Evolutionary conservation across 495 filamentous ascomycete species (phyloP).

Genomic region (Xanthoparmelia taractica): DNA sequence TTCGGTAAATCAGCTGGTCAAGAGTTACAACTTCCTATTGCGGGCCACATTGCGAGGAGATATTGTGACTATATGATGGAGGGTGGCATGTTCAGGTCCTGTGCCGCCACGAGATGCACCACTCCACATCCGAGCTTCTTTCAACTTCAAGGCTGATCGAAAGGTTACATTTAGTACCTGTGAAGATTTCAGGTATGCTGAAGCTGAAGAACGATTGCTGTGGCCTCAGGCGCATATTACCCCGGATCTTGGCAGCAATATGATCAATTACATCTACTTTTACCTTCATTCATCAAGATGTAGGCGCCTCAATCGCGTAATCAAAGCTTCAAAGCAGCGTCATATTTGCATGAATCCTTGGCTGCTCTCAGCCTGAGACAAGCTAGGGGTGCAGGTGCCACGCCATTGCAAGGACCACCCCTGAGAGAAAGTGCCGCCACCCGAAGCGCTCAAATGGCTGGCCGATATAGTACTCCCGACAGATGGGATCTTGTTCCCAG

Average conservation of each 20-base stretch:
- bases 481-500: slow-evolving; percentile 4
- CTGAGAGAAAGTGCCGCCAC: slow-evolving; percentile 7
- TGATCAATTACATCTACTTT: no score
- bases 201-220: not conserved
- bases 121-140: not conserved
- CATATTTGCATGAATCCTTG: slow-evolving; percentile 6
- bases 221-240: slow-evolving; percentile 6
- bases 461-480: not conserved
- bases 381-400: slow-evolving; percentile 13
- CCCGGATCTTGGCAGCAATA: slow-evolving; percentile 9
- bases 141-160: not conserved
- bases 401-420: slow-evolving; percentile 1
- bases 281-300: not conserved
- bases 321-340: slow-evolving; percentile 11
- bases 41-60: no score
- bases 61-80: not conserved
- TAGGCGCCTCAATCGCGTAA: slow-evolving; percentile 6
- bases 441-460: slow-evolving; percentile 17
- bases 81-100: not conserved
- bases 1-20: not conserved
- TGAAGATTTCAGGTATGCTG: no score
- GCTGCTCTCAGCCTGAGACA: slow-evolving; percentile 7
- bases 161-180: not conserved
- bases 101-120: not conserved
- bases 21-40: not conserved